phyloP scores from a whole-genome alignment of 2,329 filamentous ascomycete genomes.

The Aspergillus carbonarius region DNA sequence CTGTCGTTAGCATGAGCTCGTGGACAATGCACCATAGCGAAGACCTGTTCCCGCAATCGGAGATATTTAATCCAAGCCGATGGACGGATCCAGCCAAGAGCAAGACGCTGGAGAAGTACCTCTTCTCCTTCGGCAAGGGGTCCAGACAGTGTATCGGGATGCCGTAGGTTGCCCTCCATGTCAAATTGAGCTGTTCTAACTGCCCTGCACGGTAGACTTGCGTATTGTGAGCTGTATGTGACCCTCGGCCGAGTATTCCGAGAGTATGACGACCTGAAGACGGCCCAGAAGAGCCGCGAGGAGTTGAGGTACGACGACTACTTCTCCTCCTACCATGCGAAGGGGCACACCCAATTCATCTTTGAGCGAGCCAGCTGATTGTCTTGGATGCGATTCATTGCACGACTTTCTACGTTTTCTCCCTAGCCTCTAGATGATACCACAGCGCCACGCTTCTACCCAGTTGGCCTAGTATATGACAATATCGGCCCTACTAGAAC shows the following conservation, averaged over 20 bases:
- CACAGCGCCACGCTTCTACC: neutral
- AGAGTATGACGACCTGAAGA: slow-evolving; percentile 26
- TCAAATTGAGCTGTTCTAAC: neutral
- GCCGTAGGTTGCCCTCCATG: slow-evolving; percentile 19
- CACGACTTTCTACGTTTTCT: neutral
- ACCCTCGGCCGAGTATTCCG: slow-evolving; percentile 32
- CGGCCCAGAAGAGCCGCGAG: slow-evolving; percentile 15
- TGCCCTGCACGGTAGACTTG: slow-evolving; percentile 22
- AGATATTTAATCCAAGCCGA: slow-evolving; percentile 36
- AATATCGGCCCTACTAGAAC: neutral
- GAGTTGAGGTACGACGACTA: slow-evolving; percentile 33
- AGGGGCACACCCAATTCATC: slow-evolving; percentile 21
- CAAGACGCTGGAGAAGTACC: slow-evolving; percentile 28
- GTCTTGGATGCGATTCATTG: neutral
- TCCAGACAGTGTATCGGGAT: slow-evolving; percentile 37
- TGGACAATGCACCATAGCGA: slow-evolving; percentile 35
- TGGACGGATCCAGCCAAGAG: slow-evolving; percentile 28
- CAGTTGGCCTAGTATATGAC: neutral
- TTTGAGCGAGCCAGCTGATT: slow-evolving; percentile 11
- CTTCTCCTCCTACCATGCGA: slow-evolving; percentile 26
- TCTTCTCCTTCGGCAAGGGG: slow-evolving; percentile 41
- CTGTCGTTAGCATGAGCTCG: slow-evolving; percentile 35
- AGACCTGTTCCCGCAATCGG: slow-evolving; percentile 33
- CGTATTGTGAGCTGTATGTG: slow-evolving; percentile 38
- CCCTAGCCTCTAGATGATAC: neutral